phyloP scores from a whole-genome alignment of 2,329 filamentous ascomycete genomes.

The Aspergillus ochraceoroseus region DNA sequence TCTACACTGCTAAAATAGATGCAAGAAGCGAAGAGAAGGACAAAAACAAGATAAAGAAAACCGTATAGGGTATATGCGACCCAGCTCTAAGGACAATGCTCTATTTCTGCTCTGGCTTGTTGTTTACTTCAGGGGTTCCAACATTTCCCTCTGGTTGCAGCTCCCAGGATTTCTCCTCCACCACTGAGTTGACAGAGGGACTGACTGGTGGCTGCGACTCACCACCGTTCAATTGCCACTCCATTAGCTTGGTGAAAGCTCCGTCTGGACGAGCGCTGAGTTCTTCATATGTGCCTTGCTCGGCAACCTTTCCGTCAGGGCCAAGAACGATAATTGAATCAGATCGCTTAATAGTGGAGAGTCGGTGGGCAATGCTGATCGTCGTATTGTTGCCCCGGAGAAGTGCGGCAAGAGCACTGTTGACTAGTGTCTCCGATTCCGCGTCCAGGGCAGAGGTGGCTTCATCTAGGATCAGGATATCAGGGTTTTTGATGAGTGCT shows the following conservation, averaged over 20 bases:
- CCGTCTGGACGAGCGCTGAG: conserved; percentile 69
- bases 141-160: conserved; percentile 37
- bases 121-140: conserved; percentile 19
- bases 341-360: conserved; percentile 93
- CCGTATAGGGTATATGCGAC: not conserved
- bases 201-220: conserved; percentile 45
- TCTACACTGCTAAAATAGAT: conserved; percentile 3
- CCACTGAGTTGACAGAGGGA: conserved; percentile 34
- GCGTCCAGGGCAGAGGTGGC: conserved; percentile 93
- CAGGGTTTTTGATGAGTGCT: conserved; percentile 88
- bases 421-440: conserved; percentile 94
- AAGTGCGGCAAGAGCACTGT: conserved; percentile 75
- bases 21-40: conserved; percentile 10
- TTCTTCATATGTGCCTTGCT: conserved; percentile 77
- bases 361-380: conserved; percentile 91
- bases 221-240: conserved; percentile 93
- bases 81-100: not conserved
- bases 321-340: conserved; percentile 92
- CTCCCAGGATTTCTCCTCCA: conserved; percentile 51
- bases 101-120: conserved; percentile 8
- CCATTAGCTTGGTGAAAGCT: conserved; percentile 93
- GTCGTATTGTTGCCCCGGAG: conserved; percentile 88
- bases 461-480: conserved; percentile 95
- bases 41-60: conserved; percentile 8
- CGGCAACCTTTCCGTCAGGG: conserved; percentile 79